Conservation (phyloP, 768 basidiomycete species). For the Lenzites betulinus region DNA sequence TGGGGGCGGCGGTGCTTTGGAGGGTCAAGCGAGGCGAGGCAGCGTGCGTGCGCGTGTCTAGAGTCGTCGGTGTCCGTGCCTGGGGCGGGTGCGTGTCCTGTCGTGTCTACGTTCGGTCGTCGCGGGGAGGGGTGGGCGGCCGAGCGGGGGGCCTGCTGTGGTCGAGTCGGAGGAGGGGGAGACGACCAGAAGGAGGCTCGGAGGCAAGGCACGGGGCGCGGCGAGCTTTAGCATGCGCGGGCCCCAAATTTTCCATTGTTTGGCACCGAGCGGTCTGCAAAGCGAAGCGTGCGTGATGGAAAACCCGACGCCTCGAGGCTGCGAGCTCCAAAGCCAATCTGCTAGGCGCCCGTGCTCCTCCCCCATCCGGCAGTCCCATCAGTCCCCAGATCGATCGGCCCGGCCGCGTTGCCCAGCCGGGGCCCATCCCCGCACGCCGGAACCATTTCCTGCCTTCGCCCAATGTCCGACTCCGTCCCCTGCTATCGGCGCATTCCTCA, state of each 20-base stretch:
- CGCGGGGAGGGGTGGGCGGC: neutral
- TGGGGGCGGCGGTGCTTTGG: conserved; percentile 14
- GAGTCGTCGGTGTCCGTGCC: conserved; percentile 6
- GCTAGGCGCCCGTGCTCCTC: neutral
- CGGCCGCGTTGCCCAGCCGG: conserved; percentile 10
- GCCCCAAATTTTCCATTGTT: conserved; percentile 25
- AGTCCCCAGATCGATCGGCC: conserved; percentile 19
- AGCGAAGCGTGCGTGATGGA: conserved; percentile 12
- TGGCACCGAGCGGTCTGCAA: conserved; percentile 19
- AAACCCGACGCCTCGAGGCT: conserved; percentile 20
- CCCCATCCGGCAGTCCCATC: conserved; percentile 5
- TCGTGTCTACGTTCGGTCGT: neutral
- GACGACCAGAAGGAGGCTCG: conserved; percentile 19
- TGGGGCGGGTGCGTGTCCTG: neutral
- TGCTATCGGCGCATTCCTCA: neutral
- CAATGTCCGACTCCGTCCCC: neutral
- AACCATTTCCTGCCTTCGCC: neutral
- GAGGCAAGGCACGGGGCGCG: conserved; percentile 5
- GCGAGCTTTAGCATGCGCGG: neutral
- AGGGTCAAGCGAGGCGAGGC: too few relatives aligned
- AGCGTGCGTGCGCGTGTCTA: conserved; percentile 10
- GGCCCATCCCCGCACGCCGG: conserved; percentile 5
- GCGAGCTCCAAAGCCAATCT: conserved; percentile 11
- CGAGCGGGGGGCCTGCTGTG: conserved; percentile 9
- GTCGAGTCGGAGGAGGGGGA: conserved; percentile 17